Percentiles rank a stretch among this genome's conserved stretches.
Evolutionary conservation across 768 basidiomycete species (phyloP).

Genomic region (Pulveroboletus sp.): DNA sequence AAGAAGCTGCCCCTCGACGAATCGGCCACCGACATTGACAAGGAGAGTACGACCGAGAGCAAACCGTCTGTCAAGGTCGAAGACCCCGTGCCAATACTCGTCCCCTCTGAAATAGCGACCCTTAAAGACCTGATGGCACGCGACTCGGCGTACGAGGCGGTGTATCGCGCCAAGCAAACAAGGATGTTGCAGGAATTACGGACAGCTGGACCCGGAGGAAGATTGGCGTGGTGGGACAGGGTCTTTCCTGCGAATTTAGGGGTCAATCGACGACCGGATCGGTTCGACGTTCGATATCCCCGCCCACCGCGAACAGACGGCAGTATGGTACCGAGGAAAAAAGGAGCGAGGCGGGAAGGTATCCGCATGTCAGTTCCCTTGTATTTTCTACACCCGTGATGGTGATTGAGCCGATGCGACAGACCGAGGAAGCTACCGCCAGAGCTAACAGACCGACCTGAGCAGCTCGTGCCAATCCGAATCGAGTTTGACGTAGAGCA

Average conservation of each 20-base stretch:
- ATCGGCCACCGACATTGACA: conserved; percentile 11
- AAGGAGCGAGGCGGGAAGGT: conserved; percentile 59
- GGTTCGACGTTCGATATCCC: conserved; percentile 56
- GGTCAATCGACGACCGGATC: conserved; percentile 27
- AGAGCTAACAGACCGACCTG: conserved; percentile 57
- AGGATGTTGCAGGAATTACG: conserved; percentile 49
- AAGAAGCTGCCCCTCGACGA: conserved; percentile 17
- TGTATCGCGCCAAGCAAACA: conserved; percentile 45
- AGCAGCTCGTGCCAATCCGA: conserved; percentile 90
- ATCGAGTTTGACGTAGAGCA: conserved; percentile 95
- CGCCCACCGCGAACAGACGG: conserved; percentile 36
- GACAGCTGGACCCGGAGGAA: conserved; percentile 38
- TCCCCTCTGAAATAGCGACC: conserved; percentile 28
- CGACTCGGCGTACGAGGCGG: conserved; percentile 45
- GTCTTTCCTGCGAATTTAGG: conserved; percentile 36
- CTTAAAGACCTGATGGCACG: conserved; percentile 35
- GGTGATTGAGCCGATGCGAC: conserved; percentile 1
- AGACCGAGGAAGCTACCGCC: conserved; percentile 59
- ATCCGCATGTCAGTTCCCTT: conserved; percentile 64
- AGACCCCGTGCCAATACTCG: conserved; percentile 25
- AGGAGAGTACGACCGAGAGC: conserved; percentile 15
- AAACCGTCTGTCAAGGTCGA: conserved; percentile 15
- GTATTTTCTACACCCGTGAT: background rate
- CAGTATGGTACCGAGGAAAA: conserved; percentile 39
- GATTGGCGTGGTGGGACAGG: conserved; percentile 62